phyloP scores from a whole-genome alignment of 129 eudicot genomes.

The Artemisia annua region DNA sequence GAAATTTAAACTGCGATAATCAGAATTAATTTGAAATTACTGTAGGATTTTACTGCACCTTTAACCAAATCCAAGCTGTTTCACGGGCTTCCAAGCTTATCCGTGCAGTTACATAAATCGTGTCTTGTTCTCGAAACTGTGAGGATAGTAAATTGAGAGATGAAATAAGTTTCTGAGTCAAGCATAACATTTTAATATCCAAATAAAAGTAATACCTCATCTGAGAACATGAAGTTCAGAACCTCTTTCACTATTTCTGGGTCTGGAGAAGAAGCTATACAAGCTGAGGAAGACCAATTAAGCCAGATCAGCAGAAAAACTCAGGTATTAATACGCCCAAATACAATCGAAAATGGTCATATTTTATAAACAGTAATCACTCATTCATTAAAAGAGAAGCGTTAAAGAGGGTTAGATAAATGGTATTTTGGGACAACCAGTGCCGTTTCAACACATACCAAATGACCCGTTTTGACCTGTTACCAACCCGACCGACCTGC shows the following conservation, averaged over 20 bases:
- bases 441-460: background rate
- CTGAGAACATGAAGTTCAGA: conserved; percentile 45
- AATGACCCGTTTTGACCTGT: background rate
- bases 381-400: too few relatives aligned
- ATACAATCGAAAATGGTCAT: background rate
- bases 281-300: conserved; percentile 27
- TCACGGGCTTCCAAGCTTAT: conserved; percentile 51
- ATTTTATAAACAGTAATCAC: background rate
- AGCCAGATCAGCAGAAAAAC: conserved; percentile 11
- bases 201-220: conserved; percentile 34
- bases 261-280: conserved; percentile 43
- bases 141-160: background rate
- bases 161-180: background rate
- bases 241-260: conserved; percentile 40
- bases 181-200: background rate
- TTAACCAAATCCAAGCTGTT: conserved; percentile 49
- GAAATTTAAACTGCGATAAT: background rate
- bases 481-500: background rate
- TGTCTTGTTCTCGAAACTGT: conserved; percentile 50
- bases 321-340: background rate
- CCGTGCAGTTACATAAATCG: conserved; percentile 29
- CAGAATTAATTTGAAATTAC: background rate
- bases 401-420: too few relatives aligned
- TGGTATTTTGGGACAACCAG: too few relatives aligned
- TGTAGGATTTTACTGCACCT: conserved; percentile 30